A percentile compares a stretch with the other conserved stretches of the same genome.
Conservation (phyloP, 306 rosid species). For the Cicer judaicum region DNA sequence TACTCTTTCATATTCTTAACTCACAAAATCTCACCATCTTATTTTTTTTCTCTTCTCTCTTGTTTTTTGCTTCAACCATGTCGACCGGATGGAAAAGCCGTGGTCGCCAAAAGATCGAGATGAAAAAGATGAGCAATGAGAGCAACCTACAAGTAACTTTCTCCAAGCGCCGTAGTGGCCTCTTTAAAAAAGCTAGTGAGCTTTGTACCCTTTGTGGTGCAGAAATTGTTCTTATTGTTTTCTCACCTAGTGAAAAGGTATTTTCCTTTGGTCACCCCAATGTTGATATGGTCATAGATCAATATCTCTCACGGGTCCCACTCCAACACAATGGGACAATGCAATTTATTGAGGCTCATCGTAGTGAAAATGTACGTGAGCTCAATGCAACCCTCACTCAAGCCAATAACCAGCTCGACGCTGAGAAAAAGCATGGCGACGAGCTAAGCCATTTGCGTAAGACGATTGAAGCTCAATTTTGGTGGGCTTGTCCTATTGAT, state of each 20-base stretch:
- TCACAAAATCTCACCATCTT: background rate
- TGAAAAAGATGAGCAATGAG: constrained; percentile 52
- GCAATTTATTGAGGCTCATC: constrained; percentile 44
- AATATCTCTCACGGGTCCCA: constrained; percentile 9
- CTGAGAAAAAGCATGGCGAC: background rate
- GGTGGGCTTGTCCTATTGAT: constrained; percentile 36
- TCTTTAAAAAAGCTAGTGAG: constrained; percentile 58
- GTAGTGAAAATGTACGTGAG: constrained; percentile 31
- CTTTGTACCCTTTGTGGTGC: constrained; percentile 48
- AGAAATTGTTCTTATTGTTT: constrained; percentile 43
- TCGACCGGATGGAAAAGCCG: background rate
- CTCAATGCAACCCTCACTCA: constrained; percentile 37
- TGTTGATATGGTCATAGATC: constrained; percentile 34
- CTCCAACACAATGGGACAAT: background rate
- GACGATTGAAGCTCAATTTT: background rate
- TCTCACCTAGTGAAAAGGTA: constrained; percentile 47
- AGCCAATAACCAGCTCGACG: background rate
- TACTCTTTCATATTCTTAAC: background rate
- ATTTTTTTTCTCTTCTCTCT: too few relatives aligned
- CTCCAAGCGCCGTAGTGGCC: constrained; percentile 52
- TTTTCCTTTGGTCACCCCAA: constrained; percentile 54
- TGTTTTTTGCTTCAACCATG: constrained; percentile 6
- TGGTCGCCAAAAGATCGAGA: constrained; percentile 50
- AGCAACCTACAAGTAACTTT: constrained; percentile 52
- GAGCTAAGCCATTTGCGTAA: background rate